Evolutionary conservation across 1,284 basidiomycete genomes (phyloP).

Genomic region (Boletus sp.): DNA sequence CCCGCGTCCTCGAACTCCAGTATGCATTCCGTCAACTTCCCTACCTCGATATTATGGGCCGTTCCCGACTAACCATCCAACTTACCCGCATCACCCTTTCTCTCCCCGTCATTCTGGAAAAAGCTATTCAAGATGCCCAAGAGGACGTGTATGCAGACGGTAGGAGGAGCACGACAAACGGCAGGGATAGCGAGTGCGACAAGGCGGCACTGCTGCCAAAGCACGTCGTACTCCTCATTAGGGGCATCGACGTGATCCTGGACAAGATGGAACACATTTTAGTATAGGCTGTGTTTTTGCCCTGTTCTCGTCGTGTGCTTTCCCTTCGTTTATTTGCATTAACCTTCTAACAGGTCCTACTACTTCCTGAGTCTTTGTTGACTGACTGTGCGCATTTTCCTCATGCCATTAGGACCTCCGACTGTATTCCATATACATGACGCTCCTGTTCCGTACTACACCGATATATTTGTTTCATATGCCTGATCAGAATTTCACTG

Average conservation of each 20-base stretch:
- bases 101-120: conserved; percentile 75
- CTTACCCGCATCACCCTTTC: conserved; percentile 78
- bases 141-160: conserved; percentile 8
- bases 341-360: too few relatives aligned
- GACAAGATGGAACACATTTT: conserved; percentile 65
- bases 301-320: not conserved
- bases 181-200: conserved; percentile 20
- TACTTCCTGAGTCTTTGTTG: not conserved
- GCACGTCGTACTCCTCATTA: conserved; percentile 54
- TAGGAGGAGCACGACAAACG: conserved; percentile 8
- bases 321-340: not conserved
- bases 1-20: conserved; percentile 75
- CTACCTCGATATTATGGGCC: conserved; percentile 77
- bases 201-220: conserved; percentile 50
- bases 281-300: conserved; percentile 26
- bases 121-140: conserved; percentile 50
- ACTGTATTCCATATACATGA: not conserved
- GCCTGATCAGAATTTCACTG: not conserved
- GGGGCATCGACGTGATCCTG: conserved; percentile 57
- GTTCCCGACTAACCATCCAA: conserved; percentile 73
- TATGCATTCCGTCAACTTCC: conserved; percentile 71
- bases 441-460: not conserved
- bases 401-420: not conserved
- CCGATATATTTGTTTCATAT: not conserved
- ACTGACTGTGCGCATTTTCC: not conserved